Conservation (phyloP, 2,329 filamentous ascomycete species). For the Colletotrichum spaethianum region DNA sequence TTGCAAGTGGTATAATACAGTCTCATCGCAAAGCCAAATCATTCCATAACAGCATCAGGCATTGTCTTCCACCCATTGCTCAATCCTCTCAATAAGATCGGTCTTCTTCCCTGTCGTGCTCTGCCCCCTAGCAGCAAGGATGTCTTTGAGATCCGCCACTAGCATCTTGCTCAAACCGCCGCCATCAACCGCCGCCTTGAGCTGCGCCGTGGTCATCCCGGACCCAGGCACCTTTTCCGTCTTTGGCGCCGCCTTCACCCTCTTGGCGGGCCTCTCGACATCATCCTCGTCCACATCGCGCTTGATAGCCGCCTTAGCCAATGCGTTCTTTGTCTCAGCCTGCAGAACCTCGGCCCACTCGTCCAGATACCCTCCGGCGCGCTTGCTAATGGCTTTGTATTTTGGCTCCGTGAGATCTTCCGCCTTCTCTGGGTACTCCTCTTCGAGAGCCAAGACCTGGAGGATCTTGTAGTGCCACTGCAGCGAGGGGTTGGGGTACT, state of each 20-base stretch:
- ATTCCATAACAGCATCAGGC: constrained; percentile 37
- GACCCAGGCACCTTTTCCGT: constrained; percentile 51
- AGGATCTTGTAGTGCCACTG: constrained; percentile 99
- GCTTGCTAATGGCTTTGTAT: constrained; percentile 90
- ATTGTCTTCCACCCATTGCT: constrained; percentile 69
- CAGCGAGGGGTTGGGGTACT: constrained; percentile 91
- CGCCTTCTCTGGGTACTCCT: constrained; percentile 83
- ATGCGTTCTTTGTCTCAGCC: constrained; percentile 60
- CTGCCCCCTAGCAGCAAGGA: constrained; percentile 63
- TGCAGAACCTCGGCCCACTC: constrained; percentile 82
- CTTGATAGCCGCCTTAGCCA: constrained; percentile 62
- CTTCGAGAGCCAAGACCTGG: constrained; percentile 91
- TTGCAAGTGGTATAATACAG: constrained; percentile 24
- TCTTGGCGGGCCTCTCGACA: constrained; percentile 62
- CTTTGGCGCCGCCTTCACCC: constrained; percentile 50
- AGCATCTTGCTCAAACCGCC: constrained; percentile 68
- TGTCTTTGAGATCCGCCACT: constrained; percentile 66
- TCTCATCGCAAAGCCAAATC: constrained; percentile 3
- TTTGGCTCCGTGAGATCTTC: constrained; percentile 88
- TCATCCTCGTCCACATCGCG: constrained; percentile 65
- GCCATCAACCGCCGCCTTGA: constrained; percentile 60
- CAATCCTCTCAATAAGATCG: constrained; percentile 68
- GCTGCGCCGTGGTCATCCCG: constrained; percentile 60
- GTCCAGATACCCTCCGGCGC: constrained; percentile 83
- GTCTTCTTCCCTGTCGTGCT: constrained; percentile 67